Base-by-base conservation (phyloP, 2,329 filamentous ascomycete genomes). In the Xylaria sp. region DNA sequence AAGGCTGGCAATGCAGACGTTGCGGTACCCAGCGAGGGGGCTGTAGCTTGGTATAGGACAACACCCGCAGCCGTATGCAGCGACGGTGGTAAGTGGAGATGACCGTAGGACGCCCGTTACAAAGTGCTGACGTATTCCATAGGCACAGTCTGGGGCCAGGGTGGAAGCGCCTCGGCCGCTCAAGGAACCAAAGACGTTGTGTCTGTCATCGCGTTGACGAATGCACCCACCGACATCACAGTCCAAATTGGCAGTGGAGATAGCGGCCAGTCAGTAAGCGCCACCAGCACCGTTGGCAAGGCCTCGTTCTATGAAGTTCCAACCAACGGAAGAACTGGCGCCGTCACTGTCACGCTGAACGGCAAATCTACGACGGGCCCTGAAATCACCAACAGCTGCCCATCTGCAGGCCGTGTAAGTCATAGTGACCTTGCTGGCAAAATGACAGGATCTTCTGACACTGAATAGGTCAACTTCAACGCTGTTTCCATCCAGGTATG, bases 161-260 rank as follows among this genome's bases (percentile, higher is more conserved):
- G 78, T 3, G 78, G 80, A 18, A 69, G 66, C 25, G 76, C 75
- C 6, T 79, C 79, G 3, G 80, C 80, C 1, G 73, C 78, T 2
- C 71, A 77, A 5, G 80, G 83, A 15, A 79, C 81, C 1, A 75
- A 81, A 64, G 84, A 86, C 49, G 79, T 81, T 18, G 75, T 86
- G 20, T 86, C 84, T 31, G 75, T 85, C 51, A 80, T 85, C 61
- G 76, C 77, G 9, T 67, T 81, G n/a, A 78, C 78, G 13, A 78
- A 76, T 57, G 72, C 75, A 13, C 51, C 78, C 3, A 76, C 77
- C 5, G 74, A 76, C 2, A 79, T 84, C 58, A 79, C 73, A 0
- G 75, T 84, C 58, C 72, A 75, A 8, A 82, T 85, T 46, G 83
- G 82, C 2, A 48, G 43, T 12, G 77, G 76, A 23, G 70, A 61